Conservation (phyloP, 805 yeast genomes). For the Wickerhamiella siamensis region DNA sequence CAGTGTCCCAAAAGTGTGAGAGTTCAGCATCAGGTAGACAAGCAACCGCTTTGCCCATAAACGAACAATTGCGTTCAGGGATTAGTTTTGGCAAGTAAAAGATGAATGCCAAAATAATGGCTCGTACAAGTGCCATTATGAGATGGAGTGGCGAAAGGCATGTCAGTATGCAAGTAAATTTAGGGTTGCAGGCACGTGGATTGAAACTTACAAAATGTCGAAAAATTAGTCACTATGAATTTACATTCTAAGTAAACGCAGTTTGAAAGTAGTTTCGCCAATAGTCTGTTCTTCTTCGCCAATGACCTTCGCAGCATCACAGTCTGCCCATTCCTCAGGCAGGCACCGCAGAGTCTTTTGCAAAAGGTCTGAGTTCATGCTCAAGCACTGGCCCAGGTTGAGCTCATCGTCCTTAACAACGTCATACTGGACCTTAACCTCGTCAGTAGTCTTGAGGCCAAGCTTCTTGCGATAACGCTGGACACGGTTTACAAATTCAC, state of each 20-base stretch:
- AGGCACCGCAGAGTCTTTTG: slow-evolving; percentile 64
- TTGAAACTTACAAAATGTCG: not conserved
- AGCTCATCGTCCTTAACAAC: slow-evolving; percentile 42
- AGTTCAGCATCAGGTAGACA: not conserved
- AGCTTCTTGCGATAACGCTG: slow-evolving; percentile 96
- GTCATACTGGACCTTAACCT: slow-evolving; percentile 72
- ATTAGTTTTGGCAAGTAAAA: not conserved
- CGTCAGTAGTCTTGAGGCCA: slow-evolving; percentile 89
- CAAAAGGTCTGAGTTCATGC: slow-evolving; percentile 51
- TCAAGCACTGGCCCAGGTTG: slow-evolving; percentile 41
- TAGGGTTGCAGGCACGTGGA: not conserved
- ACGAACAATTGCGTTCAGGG: not conserved
- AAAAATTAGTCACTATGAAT: not conserved
- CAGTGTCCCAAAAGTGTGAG: not conserved
- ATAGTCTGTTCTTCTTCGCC: slow-evolving; percentile 78
- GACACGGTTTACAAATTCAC: slow-evolving; percentile 92
- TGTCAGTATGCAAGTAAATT: not conserved
- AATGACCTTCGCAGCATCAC: slow-evolving; percentile 37
- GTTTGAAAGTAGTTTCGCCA: slow-evolving; percentile 62
- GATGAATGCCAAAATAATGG: not conserved
- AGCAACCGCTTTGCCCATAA: not conserved
- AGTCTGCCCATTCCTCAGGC: slow-evolving; percentile 30
- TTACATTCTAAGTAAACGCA: slow-evolving; percentile 36
- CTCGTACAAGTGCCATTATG: not conserved
- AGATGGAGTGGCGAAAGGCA: not conserved